Base-by-base conservation (phyloP, 2,329 filamentous ascomycete genomes). In the Colletotrichum caudatum region DNA sequence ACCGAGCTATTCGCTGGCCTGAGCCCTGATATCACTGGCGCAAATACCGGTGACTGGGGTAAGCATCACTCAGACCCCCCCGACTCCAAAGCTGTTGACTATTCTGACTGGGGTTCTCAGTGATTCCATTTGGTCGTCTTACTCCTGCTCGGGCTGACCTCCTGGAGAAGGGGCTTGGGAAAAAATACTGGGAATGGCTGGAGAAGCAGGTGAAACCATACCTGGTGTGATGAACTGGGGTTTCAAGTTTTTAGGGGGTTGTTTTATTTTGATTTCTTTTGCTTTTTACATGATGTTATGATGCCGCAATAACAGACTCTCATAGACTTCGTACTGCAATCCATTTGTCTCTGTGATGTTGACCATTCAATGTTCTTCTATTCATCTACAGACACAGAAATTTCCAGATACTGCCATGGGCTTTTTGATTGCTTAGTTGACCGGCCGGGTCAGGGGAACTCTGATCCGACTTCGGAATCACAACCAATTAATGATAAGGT, bases 1-100 rank as follows among this genome's bases (percentile, higher is more conserved):
- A 84, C 83, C 0, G 81, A 83, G 76, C 71, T 85, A 1, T 85
- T 79, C 62, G 81, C 82, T 35, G 83, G 80, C 2, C 74, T 83
- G 35, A 80, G 80, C 1, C 76, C 79, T 1, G 78, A 82, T 2
- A 76, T 83, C 12, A 80, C 75, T 9, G 57, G 78, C 35, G 77
- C 80, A n/a, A 77, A 80, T 23, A 75, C 75, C 3, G 78, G 77
- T 11, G 69, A 71, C 69, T 80, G 77, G 76, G 74, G 75, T 80
- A 72, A 74, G 77, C 20, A 4, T 20, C 51, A 35, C 29, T n/a
- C 29, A 20, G 7, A 56, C 14, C 6, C 20, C 6, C 20, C 53
- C 4, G 18, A 8, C 53, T n/a, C 14, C 8, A 35, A n/a, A n/a
- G 29, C 3, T n/a, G 33, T 37, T 20, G 5, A 12, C 7, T 37